Conservation (phyloP, 1,284 basidiomycete genomes). For the Mycena citricolor region DNA sequence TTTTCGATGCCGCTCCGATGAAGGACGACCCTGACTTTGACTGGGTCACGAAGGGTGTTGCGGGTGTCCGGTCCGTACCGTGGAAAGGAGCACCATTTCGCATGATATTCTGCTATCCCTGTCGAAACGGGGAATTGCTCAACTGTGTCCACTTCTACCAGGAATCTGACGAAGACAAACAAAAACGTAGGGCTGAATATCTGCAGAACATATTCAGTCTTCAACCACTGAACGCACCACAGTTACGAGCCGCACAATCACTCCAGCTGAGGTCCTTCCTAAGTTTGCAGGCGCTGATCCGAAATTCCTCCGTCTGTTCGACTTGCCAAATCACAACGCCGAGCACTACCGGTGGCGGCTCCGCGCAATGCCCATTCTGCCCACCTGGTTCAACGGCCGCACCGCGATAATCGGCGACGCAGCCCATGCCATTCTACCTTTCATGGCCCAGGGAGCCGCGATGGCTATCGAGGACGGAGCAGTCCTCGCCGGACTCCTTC, state of each 20-base stretch:
- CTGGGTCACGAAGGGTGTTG: neutral
- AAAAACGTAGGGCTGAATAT: no score
- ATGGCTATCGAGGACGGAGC: constrained; percentile 4
- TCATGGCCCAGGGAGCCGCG: neutral
- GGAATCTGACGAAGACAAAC: neutral
- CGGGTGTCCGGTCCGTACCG: neutral
- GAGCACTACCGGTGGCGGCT: neutral
- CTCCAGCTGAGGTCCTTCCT: neutral
- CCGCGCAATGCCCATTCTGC: neutral
- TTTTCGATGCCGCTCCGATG: neutral
- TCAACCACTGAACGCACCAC: no score
- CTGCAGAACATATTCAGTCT: no score
- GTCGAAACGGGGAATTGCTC: constrained; percentile 7
- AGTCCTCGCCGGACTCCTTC: neutral
- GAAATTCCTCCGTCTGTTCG: neutral
- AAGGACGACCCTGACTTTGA: neutral
- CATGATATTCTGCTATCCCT: constrained; percentile 6
- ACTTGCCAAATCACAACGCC: neutral
- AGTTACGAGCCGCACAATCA: neutral
- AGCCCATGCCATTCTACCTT: neutral
- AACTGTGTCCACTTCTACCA: constrained; percentile 10
- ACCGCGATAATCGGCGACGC: constrained; percentile 2
- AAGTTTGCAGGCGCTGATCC: neutral
- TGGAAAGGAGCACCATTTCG: constrained; percentile 5
- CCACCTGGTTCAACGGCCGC: constrained; percentile 1